Evolutionary conservation across 2,329 filamentous ascomycete genomes (phyloP).

Genomic region (Talaromyces sp.): DNA sequence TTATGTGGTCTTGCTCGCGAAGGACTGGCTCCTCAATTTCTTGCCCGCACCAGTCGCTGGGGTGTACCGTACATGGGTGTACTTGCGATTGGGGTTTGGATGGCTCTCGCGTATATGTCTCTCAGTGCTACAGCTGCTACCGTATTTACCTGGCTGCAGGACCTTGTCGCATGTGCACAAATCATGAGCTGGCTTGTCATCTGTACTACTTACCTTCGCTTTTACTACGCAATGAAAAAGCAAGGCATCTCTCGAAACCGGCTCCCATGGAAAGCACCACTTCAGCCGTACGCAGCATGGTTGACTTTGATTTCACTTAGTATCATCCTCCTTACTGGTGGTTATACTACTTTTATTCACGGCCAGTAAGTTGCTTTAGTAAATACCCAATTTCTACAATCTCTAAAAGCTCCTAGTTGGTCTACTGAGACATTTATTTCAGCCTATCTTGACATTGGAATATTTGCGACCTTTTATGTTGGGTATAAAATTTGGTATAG

Average conservation of each 20-base stretch:
- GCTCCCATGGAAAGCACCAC: conserved; percentile 52
- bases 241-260: conserved; percentile 42
- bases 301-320: conserved; percentile 58
- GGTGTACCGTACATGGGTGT: conserved; percentile 61
- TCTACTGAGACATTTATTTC: conserved; percentile 63
- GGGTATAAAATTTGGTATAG: conserved; percentile 41
- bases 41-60: conserved; percentile 44
- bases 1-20: conserved; percentile 41
- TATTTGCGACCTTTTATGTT: conserved; percentile 56
- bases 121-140: conserved; percentile 55
- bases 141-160: conserved; percentile 68
- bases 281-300: conserved; percentile 67
- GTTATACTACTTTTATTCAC: conserved; percentile 55
- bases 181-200: conserved; percentile 62
- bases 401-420: conserved; percentile 8
- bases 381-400: not conserved
- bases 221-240: conserved; percentile 49
- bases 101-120: conserved; percentile 66
- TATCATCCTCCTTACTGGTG: conserved; percentile 68
- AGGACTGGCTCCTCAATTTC: conserved; percentile 36
- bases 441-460: conserved; percentile 61
- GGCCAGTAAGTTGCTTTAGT: conserved; percentile 6
- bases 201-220: conserved; percentile 56
- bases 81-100: conserved; percentile 53
- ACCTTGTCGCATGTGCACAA: conserved; percentile 51